Base-by-base conservation (phyloP, 192 early-diverging fungal species). In the Coemansia sp. region DNA sequence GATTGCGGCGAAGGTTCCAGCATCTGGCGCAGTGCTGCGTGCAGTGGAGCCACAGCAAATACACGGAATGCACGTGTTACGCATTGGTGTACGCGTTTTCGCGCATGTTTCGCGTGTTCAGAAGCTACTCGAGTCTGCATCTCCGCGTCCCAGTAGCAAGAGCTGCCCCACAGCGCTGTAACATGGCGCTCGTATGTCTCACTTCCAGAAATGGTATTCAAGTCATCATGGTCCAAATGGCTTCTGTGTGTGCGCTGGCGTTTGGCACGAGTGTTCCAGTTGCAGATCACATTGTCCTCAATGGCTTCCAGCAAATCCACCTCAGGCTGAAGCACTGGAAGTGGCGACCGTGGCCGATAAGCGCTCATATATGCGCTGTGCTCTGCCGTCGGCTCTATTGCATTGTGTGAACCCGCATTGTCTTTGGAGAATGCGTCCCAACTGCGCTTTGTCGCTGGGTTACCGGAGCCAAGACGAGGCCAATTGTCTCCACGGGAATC, bases 101-200 rank as follows among this genome's bases (percentile, higher is more conserved):
- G 45, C 3, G 47, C 37, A 1, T 20, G 56, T 32, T 12, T 43
- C 4, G 27, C 20, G 11, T 49, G 4, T 1, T 22, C 26, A 3
- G 41, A 41, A 7, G 38, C 49, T 6, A 24, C n/a, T 37, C 38
- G 52, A 12, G 57, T n/a, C 2, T 43, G 26, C 27, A 53, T 43
- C 12, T 23, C 14, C 20, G 12, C 16, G 29, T 65, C 47, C 75
- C 75, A 78, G 37, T 58, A 54, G 54, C 75, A 78, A 13, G 75
- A 65, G 16, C 22, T 19, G 14, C 54, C 57, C 75, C 75, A 78
- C 49, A 78, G 62, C 1, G 57, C 24, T 8, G 65, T 45, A 10
- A 77, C 49, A 0, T 49, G 57, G 16, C 2, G 32, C 50, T 50
- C 57, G 41, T 64, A 67, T 4, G 58, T 64, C 22, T 3, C 19